Evolutionary conservation across 176 grass and related monocot genomes (phyloP).

Genomic region (Carex myosuroides): DNA sequence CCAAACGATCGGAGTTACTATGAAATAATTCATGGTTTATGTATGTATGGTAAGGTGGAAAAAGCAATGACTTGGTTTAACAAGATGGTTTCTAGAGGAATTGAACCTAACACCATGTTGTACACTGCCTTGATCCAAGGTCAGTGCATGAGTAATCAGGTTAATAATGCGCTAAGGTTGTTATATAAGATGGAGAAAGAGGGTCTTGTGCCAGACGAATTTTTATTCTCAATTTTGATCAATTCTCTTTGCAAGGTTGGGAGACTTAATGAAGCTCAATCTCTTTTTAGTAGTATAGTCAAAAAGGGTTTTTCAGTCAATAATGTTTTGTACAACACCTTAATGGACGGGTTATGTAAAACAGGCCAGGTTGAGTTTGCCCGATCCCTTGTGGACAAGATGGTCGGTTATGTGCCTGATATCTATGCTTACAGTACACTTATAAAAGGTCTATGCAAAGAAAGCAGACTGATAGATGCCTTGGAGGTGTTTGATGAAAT

Average conservation of each 20-base stretch:
- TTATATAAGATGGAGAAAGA: slow-evolving; percentile 70
- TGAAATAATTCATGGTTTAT: slow-evolving; percentile 63
- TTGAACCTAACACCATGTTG: slow-evolving; percentile 40
- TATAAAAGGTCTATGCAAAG: slow-evolving; percentile 70
- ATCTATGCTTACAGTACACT: slow-evolving; percentile 61
- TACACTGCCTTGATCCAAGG: slow-evolving; percentile 74
- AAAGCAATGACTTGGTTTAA: slow-evolving; percentile 65
- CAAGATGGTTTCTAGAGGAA: slow-evolving; percentile 54
- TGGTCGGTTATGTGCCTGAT: slow-evolving; percentile 53
- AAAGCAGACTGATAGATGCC: slow-evolving; percentile 57
- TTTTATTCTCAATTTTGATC: slow-evolving; percentile 45
- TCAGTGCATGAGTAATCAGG: slow-evolving; percentile 47
- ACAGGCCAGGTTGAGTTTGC: slow-evolving; percentile 42
- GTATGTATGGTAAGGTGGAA: slow-evolving; percentile 49
- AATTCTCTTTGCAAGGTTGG: slow-evolving; percentile 61
- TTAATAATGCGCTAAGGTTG: slow-evolving; percentile 61
- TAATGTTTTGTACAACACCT: slow-evolving; percentile 46
- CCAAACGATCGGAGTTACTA: slow-evolving; percentile 70
- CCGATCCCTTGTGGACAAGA: slow-evolving; percentile 45
- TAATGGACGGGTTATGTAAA: slow-evolving; percentile 80
- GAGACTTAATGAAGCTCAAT: slow-evolving; percentile 60
- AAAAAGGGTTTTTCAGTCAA: slow-evolving; percentile 44
- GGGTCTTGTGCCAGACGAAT: slow-evolving; percentile 50
- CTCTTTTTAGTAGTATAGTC: slow-evolving; percentile 37
- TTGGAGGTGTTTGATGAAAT: slow-evolving; percentile 64